Base-by-base conservation (phyloP, 495 filamentous ascomycete species). In the Collariella sp. region DNA sequence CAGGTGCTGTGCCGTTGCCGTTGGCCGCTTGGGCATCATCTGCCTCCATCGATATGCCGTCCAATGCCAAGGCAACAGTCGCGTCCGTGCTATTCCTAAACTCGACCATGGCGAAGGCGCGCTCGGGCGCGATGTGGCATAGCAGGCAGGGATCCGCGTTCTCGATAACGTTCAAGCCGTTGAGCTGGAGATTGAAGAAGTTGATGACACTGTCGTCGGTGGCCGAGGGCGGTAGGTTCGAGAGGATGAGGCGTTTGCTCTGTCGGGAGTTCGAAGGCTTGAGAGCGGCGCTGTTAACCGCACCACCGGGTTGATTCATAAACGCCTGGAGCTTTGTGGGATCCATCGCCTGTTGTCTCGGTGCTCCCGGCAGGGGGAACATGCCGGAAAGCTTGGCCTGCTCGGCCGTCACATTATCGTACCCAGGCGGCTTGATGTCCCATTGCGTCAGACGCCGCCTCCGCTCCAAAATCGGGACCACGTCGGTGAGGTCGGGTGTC, bases 371-470 rank as follows among this genome's bases (percentile, higher is more conserved):
- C 9, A 99, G 82, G 54, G 93, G 91, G 76, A 99, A 99, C 93
- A 97, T 96, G 72, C 89, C 89, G n/a, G 93, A 99, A 33, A 99
- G 79, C 76, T 99, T 99, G 23, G 93, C 94, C 67, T 97, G 94
- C 68, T 99, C 93, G 22, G 93, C 94, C 12, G 94, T 96, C 56
- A 99, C 93, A 72, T 95, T 96, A 70, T 97, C 93, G 63, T 99
- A 99, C 26, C 93, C 91, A 19, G 89, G 88, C 12, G 93, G 93
- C 74, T 97, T 99, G 69, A 99, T 95, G 67, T 99, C 93, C 93
- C 93, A 99, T 69, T 97, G 95, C 26, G 90, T 96, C 75, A 97
- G 72, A 50, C 93, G 83, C 60, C 93, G 83, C 77, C 88, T 89
- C 52, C 91, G 83, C 60, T 89, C 82, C 49, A 87, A 74, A 49